Evolutionary conservation across 2,329 filamentous ascomycete genomes (phyloP).

Genomic region (Cytospora leucostoma): DNA sequence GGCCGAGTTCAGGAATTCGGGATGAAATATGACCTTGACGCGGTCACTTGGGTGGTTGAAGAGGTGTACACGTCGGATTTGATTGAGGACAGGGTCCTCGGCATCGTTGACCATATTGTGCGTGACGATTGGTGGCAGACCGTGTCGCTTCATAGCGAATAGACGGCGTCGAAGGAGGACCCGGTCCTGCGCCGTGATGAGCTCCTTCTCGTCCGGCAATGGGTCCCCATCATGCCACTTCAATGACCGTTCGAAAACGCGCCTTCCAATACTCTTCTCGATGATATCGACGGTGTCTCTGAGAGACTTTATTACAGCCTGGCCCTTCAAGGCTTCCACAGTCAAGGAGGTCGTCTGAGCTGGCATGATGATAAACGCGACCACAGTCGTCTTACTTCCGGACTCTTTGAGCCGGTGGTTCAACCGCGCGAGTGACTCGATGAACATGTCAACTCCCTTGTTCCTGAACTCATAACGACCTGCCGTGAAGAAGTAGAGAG

Average conservation of each 20-base stretch:
- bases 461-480: constrained; percentile 98
- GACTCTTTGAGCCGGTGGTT: constrained; percentile 87
- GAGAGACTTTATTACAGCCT: constrained; percentile 95
- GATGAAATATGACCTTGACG: constrained; percentile 97
- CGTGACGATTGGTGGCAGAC: constrained; percentile 91
- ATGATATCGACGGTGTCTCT: constrained; percentile 92
- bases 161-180: constrained; percentile 87
- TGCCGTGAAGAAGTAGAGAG: constrained; percentile 95
- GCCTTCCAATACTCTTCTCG: constrained; percentile 86
- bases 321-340: constrained; percentile 92
- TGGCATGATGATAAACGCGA: constrained; percentile 98
- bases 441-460: constrained; percentile 99
- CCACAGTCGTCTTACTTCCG: constrained; percentile 89
- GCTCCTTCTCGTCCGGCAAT: constrained; percentile 93
- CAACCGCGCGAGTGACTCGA: constrained; percentile 89
- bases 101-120: constrained; percentile 97
- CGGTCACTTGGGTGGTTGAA: constrained; percentile 96
- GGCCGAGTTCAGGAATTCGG: constrained; percentile 93
- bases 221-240: constrained; percentile 94
- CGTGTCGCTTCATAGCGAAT: constrained; percentile 94
- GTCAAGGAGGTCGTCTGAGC: constrained; percentile 94
- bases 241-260: constrained; percentile 91
- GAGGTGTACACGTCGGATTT: constrained; percentile 91
- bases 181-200: constrained; percentile 88
- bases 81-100: constrained; percentile 93